Evolutionary conservation across 2,329 filamentous ascomycete genomes (phyloP), one percentile per base, ranked within the genome.

Genomic region (Talaromyces funiculosus): DNA sequence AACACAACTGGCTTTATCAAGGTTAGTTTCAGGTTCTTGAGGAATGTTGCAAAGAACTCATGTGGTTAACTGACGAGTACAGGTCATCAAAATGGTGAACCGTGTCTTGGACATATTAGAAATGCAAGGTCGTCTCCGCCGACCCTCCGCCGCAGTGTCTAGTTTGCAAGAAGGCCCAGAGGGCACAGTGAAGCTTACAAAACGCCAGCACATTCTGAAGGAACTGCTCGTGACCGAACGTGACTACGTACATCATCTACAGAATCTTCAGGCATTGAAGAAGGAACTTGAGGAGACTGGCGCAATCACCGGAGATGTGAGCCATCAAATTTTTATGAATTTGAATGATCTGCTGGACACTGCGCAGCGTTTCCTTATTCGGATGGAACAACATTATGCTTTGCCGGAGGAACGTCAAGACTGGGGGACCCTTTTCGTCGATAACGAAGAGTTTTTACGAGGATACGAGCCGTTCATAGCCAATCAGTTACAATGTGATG

Each of bases 1-100:
- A 95, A 97, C 75, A 99, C 94, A 1, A 97, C 91, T 47, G 94
- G 94, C 3, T 97, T 99, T 73, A 92, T 97, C 67, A 97, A 97
- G 84, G 90, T 91, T 72, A 63, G 77, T 71, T 18, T 40, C 47
- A n/a, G 3, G 3, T 12, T n/a, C 42, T 60, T 43, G 22, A 12
- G 20, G 40, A 8, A 10, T 29, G 26, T 33, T 16, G 47, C 22
- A n/a, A 24, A 16, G 24, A 57, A 20, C 24, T 40, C 22, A 55
- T 42, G 4, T 14, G 14, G 22, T 40, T 43, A 37, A 57, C 16
- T 33, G 22, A 54, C 49, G 22, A 59, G 9, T 16, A 49, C 65
- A 89, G 86, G 92, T 96, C 61, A 92, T 90, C 24, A 90, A 91
- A 77, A 90, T 96, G 61, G 90, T 99, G 65, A 97, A 96, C 72